Conservation (phyloP, 208 protist genomes). For the Leishmania turanica region DNA sequence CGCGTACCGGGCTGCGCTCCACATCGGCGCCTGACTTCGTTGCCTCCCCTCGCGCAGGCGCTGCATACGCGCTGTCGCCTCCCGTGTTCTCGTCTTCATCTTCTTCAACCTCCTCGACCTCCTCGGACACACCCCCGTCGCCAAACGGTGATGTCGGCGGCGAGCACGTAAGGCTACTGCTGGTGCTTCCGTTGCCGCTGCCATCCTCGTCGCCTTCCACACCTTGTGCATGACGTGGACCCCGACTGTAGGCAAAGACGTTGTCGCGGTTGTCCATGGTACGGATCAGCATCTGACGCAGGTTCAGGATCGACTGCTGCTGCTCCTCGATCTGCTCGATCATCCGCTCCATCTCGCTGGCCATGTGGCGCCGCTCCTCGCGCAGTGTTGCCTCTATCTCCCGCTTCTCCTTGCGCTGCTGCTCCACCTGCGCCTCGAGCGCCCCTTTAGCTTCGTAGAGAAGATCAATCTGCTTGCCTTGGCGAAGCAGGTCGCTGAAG, state of each 20-base stretch:
- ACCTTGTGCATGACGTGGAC: slow-evolving; percentile 16
- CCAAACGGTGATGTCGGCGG: slow-evolving; percentile 4
- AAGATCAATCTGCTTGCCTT: slow-evolving; percentile 72
- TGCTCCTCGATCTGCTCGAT: slow-evolving; percentile 81
- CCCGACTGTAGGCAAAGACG: slow-evolving; percentile 22
- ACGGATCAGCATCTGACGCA: slow-evolving; percentile 84
- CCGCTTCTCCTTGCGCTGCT: slow-evolving; percentile 59
- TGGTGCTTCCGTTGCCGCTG: neutral
- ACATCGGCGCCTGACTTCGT: neutral
- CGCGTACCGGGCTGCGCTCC: neutral
- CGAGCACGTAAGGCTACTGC: slow-evolving; percentile 16
- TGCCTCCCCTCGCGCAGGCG: neutral
- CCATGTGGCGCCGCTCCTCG: slow-evolving; percentile 70
- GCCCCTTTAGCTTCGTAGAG: slow-evolving; percentile 64
- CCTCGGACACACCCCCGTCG: slow-evolving; percentile 1
- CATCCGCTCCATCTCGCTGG: slow-evolving; percentile 68
- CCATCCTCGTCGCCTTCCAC: slow-evolving; percentile 8
- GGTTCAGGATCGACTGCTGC: slow-evolving; percentile 80
- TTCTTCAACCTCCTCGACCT: slow-evolving; percentile 13
- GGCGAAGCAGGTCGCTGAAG: slow-evolving; percentile 82
- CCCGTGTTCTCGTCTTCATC: neutral
- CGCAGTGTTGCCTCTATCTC: slow-evolving; percentile 60
- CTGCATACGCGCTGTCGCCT: neutral
- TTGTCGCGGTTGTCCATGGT: slow-evolving; percentile 50
- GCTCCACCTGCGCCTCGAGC: slow-evolving; percentile 70